phyloP scores from a whole-genome alignment of 176 grass and related monocot species.

The Cocos nucifera region DNA sequence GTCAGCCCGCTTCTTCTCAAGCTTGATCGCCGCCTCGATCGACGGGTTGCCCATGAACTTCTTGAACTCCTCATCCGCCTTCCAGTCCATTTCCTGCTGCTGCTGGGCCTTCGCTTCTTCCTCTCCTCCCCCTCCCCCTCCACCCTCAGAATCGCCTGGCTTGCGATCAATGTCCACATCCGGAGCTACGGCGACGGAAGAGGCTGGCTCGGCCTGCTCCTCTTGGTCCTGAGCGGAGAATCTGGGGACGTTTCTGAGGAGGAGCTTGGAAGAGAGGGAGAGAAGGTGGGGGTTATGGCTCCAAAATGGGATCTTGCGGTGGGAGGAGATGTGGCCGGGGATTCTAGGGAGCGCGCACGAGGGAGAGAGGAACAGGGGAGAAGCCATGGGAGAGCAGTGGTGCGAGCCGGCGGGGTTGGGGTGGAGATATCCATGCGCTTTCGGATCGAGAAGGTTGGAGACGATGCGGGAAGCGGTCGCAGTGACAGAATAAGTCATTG shows the following conservation, averaged over 20 bases:
- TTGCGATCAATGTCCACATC: slow-evolving; percentile 5
- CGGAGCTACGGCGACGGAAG: slow-evolving; percentile 31
- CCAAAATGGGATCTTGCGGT: slow-evolving; percentile 6
- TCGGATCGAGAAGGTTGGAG: too few relatives aligned
- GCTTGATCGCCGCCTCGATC: slow-evolving; percentile 84
- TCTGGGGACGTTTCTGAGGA: slow-evolving; percentile 8
- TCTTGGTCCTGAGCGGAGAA: slow-evolving; percentile 54
- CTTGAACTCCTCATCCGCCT: slow-evolving; percentile 94
- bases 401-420: neutral
- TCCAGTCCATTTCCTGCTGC: slow-evolving; percentile 97
- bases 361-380: slow-evolving; percentile 23
- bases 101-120: slow-evolving; percentile 21
- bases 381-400: slow-evolving; percentile 31
- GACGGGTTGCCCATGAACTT: slow-evolving; percentile 98
- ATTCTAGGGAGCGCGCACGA: slow-evolving; percentile 13
- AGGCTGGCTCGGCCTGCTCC: slow-evolving; percentile 10
- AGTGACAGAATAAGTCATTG: too few relatives aligned
- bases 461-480: too few relatives aligned
- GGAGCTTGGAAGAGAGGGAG: neutral
- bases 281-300: slow-evolving; percentile 4
- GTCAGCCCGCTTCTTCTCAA: slow-evolving; percentile 91
- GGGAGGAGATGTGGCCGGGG: neutral
- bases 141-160: neutral
- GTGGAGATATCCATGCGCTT: too few relatives aligned
- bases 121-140: neutral